A percentile compares a stretch with the other conserved stretches of the same genome.
Conservation (phyloP, 768 basidiomycete species). For the Phaeotremella skinneri region DNA sequence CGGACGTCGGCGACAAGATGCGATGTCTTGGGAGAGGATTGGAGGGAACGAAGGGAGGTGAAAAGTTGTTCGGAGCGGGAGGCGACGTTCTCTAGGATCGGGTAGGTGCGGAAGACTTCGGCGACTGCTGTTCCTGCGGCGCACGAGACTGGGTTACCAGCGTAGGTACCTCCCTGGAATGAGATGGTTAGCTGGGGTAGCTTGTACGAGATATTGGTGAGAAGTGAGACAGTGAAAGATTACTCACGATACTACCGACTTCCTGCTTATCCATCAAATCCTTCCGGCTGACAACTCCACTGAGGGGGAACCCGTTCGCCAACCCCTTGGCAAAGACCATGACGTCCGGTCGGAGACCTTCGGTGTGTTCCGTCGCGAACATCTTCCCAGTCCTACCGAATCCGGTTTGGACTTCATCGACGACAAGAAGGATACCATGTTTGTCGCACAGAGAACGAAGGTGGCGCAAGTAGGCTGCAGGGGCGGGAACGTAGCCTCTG, state of each 20-base stretch:
- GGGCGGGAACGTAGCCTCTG: constrained; percentile 81
- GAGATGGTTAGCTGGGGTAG: neutral
- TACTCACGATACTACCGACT: constrained; percentile 61
- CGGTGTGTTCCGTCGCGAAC: constrained; percentile 61
- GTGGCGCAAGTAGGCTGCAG: constrained; percentile 72
- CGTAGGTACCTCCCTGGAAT: constrained; percentile 52
- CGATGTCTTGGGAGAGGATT: constrained; percentile 57
- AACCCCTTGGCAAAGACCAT: constrained; percentile 79
- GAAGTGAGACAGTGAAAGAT: constrained; percentile 49
- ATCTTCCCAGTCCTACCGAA: constrained; percentile 78
- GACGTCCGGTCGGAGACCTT: constrained; percentile 78
- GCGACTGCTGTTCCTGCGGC: constrained; percentile 83
- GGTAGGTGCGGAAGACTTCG: constrained; percentile 73
- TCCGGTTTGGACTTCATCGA: constrained; percentile 67
- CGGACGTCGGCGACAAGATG: constrained; percentile 78
- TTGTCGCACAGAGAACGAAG: constrained; percentile 81
- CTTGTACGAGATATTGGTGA: constrained; percentile 3
- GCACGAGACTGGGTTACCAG: constrained; percentile 87
- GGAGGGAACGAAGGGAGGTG: constrained; percentile 60
- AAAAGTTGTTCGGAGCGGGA: constrained; percentile 74
- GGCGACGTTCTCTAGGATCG: constrained; percentile 76
- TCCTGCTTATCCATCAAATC: constrained; percentile 74
- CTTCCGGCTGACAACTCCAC: constrained; percentile 74
- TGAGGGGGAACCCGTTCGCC: constrained; percentile 82
- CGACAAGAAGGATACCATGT: constrained; percentile 69